Percentiles rank a stretch among this genome's conserved stretches.
These are phyloP conservation scores for Haematococcus lacustris DNA, from an alignment of 139 green algal genomes.

Conservation along the genomic window DNA sequence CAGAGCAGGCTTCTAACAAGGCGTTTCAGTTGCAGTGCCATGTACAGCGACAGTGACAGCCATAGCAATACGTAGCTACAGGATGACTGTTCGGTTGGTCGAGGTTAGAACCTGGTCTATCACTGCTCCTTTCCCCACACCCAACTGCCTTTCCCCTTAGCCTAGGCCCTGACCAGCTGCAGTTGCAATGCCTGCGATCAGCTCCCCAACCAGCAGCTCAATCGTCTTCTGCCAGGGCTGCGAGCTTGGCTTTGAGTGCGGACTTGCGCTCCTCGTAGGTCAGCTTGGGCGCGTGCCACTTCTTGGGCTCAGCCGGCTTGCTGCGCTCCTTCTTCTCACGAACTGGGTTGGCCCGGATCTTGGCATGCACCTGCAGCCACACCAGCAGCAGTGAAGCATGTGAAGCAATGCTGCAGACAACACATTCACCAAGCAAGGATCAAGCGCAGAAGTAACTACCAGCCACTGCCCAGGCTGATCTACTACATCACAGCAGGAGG, in stretches of 20 bases:
- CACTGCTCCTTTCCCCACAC: too few species aligned
- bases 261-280: constrained; percentile 96
- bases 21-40: too few species aligned
- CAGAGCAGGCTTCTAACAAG: too few species aligned
- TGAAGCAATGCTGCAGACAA: neutral
- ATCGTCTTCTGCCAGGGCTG: constrained; percentile 46
- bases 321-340: constrained; percentile 62
- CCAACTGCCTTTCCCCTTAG: too few species aligned
- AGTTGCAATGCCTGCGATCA: too few species aligned
- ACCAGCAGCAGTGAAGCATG: neutral
- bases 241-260: constrained; percentile 82
- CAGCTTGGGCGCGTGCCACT: constrained; percentile 77
- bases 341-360: constrained; percentile 83
- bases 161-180: too few species aligned
- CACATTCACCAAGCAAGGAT: neutral
- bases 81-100: too few species aligned
- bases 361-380: constrained; percentile 69
- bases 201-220: too few species aligned
- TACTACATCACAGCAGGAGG: neutral
- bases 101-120: too few species aligned
- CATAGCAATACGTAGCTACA: too few species aligned
- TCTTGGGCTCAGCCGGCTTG: constrained; percentile 64
- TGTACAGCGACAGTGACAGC: too few species aligned
- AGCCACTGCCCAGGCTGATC: neutral
- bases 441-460: neutral